A percentile compares a stretch with the other conserved stretches of the same genome.
Conservation (phyloP, 768 basidiomycete genomes). For the Jaapia argillacea region DNA sequence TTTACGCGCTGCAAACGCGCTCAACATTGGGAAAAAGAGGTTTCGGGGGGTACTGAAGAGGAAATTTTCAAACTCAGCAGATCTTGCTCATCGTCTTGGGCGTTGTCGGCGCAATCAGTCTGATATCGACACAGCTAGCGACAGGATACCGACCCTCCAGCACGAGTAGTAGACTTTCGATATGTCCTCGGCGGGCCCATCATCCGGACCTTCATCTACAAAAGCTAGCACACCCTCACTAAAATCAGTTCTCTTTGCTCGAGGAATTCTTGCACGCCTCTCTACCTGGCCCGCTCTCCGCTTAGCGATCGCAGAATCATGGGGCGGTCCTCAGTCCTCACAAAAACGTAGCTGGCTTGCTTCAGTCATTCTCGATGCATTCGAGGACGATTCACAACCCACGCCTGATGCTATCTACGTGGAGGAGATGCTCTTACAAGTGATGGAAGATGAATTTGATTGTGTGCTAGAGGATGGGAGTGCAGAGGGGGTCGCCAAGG, state of each 20-base stretch:
- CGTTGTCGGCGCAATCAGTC: not conserved
- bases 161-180: too few species aligned
- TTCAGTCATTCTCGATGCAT: slow-evolving; percentile 69
- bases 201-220: slow-evolving; percentile 10
- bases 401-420: slow-evolving; percentile 64
- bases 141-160: too few species aligned
- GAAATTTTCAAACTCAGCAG: not conserved
- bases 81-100: not conserved
- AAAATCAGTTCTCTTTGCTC: slow-evolving; percentile 66
- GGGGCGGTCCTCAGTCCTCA: slow-evolving; percentile 71
- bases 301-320: slow-evolving; percentile 74
- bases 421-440: slow-evolving; percentile 72
- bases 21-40: slow-evolving; percentile 36
- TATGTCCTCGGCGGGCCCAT: not conserved
- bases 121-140: too few species aligned
- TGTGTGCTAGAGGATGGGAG: slow-evolving; percentile 79
- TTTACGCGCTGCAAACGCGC: slow-evolving; percentile 65
- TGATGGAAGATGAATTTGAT: slow-evolving; percentile 86
- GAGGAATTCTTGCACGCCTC: slow-evolving; percentile 77
- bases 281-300: slow-evolving; percentile 79
- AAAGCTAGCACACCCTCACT: slow-evolving; percentile 19
- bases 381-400: slow-evolving; percentile 40
- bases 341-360: slow-evolving; percentile 83
- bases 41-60: not conserved
- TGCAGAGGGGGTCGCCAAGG: slow-evolving; percentile 59